A percentile compares a stretch with the other conserved stretches of the same genome.
These are phyloP conservation scores for Aspergillus wentii DNA, from an alignment of 495 filamentous ascomycete species.

Conservation along the genomic window DNA sequence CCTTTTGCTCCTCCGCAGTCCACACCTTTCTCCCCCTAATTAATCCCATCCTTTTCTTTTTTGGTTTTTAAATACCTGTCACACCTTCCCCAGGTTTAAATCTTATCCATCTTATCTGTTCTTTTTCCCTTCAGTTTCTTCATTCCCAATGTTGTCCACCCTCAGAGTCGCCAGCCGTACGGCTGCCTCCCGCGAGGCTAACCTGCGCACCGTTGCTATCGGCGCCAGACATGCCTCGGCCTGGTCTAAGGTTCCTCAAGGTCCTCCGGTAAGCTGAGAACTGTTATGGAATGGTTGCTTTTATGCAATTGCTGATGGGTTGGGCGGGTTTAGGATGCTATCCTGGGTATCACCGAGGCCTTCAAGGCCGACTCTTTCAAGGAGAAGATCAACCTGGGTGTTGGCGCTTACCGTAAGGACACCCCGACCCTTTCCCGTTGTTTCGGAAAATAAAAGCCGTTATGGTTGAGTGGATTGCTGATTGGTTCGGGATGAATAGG, in stretches of 20 bases:
- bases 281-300: constrained; percentile 2
- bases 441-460: too few relatives aligned
- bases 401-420: constrained; percentile 52
- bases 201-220: constrained; percentile 40
- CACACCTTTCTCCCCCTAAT: too few relatives aligned
- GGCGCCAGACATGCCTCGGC: constrained; percentile 69
- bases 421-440: too few relatives aligned
- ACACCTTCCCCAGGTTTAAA: too few relatives aligned
- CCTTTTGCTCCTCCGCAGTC: too few relatives aligned
- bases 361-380: constrained; percentile 93
- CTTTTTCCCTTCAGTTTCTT: constrained; percentile 7
- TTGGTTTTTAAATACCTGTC: too few relatives aligned
- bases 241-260: constrained; percentile 87
- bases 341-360: constrained; percentile 96
- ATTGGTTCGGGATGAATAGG: constrained; percentile 33
- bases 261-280: constrained; percentile 72
- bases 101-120: constrained; percentile 10
- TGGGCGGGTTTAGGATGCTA: constrained; percentile 54
- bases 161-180: constrained; percentile 52
- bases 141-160: constrained; percentile 49
- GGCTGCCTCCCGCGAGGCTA: constrained; percentile 43
- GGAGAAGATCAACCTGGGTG: constrained; percentile 96
- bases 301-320: constrained; percentile 23
- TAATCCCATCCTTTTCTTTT: too few relatives aligned
- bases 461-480: constrained; percentile 9